Evolutionary conservation across 495 filamentous ascomycete genomes (phyloP).

Genomic region (Pseudomonodictys pantanalensis): DNA sequence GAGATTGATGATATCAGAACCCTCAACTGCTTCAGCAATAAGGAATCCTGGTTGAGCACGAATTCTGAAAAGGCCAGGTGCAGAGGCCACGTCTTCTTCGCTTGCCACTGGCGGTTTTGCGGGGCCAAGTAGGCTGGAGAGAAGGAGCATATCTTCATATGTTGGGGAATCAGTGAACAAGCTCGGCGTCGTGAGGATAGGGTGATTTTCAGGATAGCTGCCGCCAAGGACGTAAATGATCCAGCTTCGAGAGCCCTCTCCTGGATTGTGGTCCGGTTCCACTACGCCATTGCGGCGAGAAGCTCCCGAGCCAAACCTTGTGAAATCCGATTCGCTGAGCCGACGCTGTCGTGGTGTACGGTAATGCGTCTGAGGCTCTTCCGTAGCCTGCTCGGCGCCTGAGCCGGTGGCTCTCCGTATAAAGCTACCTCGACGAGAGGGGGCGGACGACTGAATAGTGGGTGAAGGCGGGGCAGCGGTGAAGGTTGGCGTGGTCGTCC

Average conservation of each 20-base stretch:
- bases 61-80: conserved; percentile 51
- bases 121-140: conserved; percentile 69
- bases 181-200: conserved; percentile 71
- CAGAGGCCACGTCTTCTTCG: conserved; percentile 62
- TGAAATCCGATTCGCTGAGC: conserved; percentile 61
- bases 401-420: conserved; percentile 31
- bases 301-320: conserved; percentile 61
- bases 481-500: conserved; percentile 54
- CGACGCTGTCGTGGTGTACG: conserved; percentile 51
- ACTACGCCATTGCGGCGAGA: conserved; percentile 65
- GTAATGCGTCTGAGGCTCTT: conserved; percentile 36
- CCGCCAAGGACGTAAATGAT: conserved; percentile 78
- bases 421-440: conserved; percentile 35
- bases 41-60: conserved; percentile 32
- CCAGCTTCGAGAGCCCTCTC: conserved; percentile 59
- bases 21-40: conserved; percentile 52
- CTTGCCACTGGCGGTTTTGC: conserved; percentile 72
- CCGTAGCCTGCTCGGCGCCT: conserved; percentile 31
- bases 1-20: conserved; percentile 49
- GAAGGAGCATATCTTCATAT: conserved; percentile 75
- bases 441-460: conserved; percentile 26
- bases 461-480: conserved; percentile 41
- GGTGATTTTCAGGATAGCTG: conserved; percentile 72
- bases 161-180: conserved; percentile 76
- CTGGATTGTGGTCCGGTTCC: conserved; percentile 57